phyloP scores from a whole-genome alignment of 139 green algal genomes.

The Coccomyxa sp. region DNA sequence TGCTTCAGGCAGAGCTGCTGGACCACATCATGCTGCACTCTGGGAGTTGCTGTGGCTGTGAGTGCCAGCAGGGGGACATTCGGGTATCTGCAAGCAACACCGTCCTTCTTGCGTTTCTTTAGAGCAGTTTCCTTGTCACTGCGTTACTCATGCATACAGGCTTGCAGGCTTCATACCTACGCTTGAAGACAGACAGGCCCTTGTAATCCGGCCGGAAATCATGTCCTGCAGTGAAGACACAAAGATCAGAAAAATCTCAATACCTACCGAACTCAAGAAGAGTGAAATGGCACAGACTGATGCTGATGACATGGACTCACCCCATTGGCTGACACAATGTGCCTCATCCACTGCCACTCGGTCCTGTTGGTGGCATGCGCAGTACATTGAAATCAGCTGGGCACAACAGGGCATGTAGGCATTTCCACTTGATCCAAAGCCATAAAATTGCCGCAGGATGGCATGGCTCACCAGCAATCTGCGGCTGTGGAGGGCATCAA shows the following conservation, averaged over 20 bases:
- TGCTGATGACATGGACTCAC: background rate
- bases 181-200: conserved; percentile 71
- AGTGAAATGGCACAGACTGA: background rate
- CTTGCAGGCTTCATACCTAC: conserved; percentile 24
- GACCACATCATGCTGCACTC: conserved; percentile 71
- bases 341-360: conserved; percentile 91
- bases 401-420: too few relatives aligned
- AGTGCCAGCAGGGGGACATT: conserved; percentile 79
- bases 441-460: background rate
- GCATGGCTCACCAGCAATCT: conserved; percentile 34
- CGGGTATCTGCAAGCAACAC: conserved; percentile 33
- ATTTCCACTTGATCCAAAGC: background rate
- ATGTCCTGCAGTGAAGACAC: conserved; percentile 31
- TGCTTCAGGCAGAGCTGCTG: conserved; percentile 39
- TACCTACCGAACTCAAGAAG: background rate
- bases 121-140: background rate
- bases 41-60: conserved; percentile 81
- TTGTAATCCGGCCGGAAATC: conserved; percentile 93
- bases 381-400: too few relatives aligned
- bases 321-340: conserved; percentile 95
- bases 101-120: background rate
- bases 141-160: background rate
- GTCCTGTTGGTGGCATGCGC: background rate
- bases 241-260: background rate
- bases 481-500: conserved; percentile 55